Evolutionary conservation across 495 filamentous ascomycete species (phyloP).

Genomic region (Lasiosphaeriaceae sp.): DNA sequence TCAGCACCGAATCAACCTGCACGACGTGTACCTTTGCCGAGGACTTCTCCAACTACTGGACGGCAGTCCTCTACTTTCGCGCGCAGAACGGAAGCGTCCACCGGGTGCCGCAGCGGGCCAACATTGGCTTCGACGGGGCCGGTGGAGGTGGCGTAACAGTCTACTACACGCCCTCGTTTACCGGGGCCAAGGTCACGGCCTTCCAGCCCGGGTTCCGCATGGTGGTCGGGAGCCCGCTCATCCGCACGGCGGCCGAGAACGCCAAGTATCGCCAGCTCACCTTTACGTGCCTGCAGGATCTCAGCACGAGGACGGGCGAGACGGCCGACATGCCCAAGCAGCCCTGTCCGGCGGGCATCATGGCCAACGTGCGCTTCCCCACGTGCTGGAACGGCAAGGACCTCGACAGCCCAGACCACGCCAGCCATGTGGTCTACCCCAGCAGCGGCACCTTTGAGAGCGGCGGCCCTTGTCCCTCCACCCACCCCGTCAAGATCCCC

Average conservation of each 20-base stretch:
- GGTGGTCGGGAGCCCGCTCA: constrained; percentile 59
- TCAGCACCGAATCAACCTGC: constrained; percentile 24
- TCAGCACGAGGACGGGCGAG: constrained; percentile 30
- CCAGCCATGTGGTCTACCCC: constrained; percentile 33
- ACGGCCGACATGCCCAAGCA: constrained; percentile 28
- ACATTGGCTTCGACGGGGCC: constrained; percentile 17
- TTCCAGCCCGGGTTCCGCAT: constrained; percentile 63
- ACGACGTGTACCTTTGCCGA: constrained; percentile 36
- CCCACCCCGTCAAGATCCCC: constrained; percentile 29
- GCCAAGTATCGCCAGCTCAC: constrained; percentile 34
- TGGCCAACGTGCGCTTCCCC: constrained; percentile 35
- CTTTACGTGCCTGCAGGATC: constrained; percentile 34
- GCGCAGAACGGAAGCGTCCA: constrained; percentile 37
- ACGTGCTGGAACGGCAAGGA: constrained; percentile 25
- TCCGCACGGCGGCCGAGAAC: constrained; percentile 29
- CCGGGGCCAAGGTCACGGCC: constrained; percentile 34
- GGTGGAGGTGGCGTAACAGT: constrained; percentile 38
- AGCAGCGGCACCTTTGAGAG: constrained; percentile 26
- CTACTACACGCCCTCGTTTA: constrained; percentile 38
- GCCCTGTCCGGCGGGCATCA: constrained; percentile 37
- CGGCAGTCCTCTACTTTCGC: constrained; percentile 36
- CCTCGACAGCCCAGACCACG: constrained; percentile 29
- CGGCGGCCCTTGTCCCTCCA: constrained; percentile 24
- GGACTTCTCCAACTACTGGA: constrained; percentile 45
- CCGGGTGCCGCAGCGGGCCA: constrained; percentile 29